A percentile compares a stretch with the other conserved stretches of the same genome.
phyloP scores from a whole-genome alignment of 768 basidiomycete species.

The Hypsizygus marmoreus region DNA sequence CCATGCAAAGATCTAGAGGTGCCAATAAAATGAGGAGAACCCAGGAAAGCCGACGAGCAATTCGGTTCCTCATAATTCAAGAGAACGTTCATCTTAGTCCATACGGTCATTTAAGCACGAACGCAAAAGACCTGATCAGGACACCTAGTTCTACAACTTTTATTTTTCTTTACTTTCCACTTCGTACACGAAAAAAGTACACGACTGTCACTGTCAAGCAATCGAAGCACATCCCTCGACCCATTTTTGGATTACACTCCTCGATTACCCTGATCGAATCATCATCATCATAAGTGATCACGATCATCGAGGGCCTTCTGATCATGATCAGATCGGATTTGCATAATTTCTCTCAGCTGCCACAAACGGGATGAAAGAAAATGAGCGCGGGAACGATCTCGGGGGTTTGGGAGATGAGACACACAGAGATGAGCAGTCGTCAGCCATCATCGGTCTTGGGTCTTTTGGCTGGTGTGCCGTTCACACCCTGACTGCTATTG shows the following conservation, averaged over 20 bases:
- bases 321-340: constrained; percentile 36
- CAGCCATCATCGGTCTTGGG: constrained; percentile 29
- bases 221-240: neutral
- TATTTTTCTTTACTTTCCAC: no score
- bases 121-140: no score
- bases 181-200: no score
- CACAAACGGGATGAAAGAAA: neutral
- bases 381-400: neutral
- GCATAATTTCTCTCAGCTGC: no score
- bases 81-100: no score
- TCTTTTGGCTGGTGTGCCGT: constrained; percentile 36
- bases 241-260: neutral
- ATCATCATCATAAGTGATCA: constrained; percentile 22
- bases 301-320: constrained; percentile 26
- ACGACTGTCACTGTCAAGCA: neutral
- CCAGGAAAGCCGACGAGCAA: no score
- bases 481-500: constrained; percentile 22
- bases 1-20: no score
- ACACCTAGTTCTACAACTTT: no score
- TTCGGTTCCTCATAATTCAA: no score
- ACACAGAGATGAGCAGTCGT: neutral
- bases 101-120: no score
- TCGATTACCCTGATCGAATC: constrained; percentile 17
- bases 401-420: no score
- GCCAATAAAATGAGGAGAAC: no score